Conservation (phyloP, 164 flowering plant species). For the Macadamia integrifolia region DNA sequence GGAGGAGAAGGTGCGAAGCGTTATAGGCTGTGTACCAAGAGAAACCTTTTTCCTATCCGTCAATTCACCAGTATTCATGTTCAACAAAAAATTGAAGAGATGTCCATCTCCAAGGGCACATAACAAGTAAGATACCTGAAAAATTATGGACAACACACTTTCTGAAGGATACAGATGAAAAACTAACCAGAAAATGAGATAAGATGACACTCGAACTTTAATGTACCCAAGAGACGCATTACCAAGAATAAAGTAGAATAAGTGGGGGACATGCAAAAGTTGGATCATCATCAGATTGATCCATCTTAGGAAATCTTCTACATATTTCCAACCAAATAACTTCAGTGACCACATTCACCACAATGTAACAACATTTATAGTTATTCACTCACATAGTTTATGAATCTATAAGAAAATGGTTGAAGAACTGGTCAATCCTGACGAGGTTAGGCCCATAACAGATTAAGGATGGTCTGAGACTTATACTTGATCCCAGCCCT, state of each 20-base stretch:
- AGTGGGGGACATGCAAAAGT: background rate
- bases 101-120: conserved; percentile 99
- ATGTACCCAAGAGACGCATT: background rate
- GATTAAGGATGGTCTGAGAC: no score
- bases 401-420: background rate
- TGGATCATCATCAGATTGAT: no score
- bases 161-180: background rate
- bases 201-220: background rate
- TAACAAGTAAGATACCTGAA: conserved; percentile 83
- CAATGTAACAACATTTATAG: no score
- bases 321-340: background rate
- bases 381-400: background rate
- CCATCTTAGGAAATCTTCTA: background rate
- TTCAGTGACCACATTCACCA: no score
- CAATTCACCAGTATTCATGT: conserved; percentile 61
- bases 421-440: no score
- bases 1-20: conserved; percentile 90
- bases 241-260: background rate
- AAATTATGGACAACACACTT: background rate
- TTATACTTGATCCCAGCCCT: no score
- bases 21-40: conserved; percentile 93
- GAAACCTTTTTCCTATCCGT: conserved; percentile 89
- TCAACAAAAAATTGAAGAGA: conserved; percentile 73
- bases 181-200: background rate
- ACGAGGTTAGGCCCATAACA: no score